These are phyloP conservation scores for Hypoxylon fuscum DNA, from an alignment of 495 filamentous ascomycete species.

Conservation along the genomic window DNA sequence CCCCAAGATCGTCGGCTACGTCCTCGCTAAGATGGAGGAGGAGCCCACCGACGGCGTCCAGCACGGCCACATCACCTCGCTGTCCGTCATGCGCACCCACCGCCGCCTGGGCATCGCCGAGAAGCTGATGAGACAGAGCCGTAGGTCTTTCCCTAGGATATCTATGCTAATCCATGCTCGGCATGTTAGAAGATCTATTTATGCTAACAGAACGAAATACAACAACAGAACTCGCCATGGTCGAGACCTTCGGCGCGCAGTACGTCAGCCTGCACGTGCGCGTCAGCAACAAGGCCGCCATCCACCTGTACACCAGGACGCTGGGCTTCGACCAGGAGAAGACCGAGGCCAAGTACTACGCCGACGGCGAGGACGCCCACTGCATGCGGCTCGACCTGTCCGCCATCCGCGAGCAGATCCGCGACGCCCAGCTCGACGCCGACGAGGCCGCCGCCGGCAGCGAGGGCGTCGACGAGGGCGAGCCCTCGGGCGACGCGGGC, in stretches of 20 bases:
- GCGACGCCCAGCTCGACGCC: constrained; percentile 46
- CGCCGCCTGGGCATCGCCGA: constrained; percentile 89
- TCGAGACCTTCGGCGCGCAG: constrained; percentile 86
- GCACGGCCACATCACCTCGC: constrained; percentile 94
- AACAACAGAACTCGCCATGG: constrained; percentile 97
- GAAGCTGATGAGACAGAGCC: constrained; percentile 94
- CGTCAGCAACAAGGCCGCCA: constrained; percentile 87
- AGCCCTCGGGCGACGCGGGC: constrained; percentile 55
- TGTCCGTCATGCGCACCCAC: constrained; percentile 98
- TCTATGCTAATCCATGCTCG: no score
- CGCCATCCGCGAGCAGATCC: constrained; percentile 63
- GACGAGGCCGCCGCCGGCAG: constrained; percentile 48
- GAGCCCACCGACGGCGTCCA: constrained; percentile 89
- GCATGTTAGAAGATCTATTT: neutral
- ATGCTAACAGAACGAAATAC: constrained; percentile 19
- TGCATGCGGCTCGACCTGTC: constrained; percentile 88
- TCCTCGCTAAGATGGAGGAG: constrained; percentile 99
- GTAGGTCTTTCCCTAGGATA: constrained; percentile 64
- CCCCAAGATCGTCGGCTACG: constrained; percentile 98
- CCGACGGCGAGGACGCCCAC: constrained; percentile 96
- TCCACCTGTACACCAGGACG: constrained; percentile 91
- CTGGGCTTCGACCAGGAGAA: constrained; percentile 91
- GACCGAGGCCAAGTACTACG: constrained; percentile 94
- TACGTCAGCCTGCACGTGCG: constrained; percentile 97
- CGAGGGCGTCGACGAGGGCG: constrained; percentile 55